Base-by-base conservation (phyloP, 2,329 filamentous ascomycete genomes). In the Pseudopyricularia cyperi region DNA sequence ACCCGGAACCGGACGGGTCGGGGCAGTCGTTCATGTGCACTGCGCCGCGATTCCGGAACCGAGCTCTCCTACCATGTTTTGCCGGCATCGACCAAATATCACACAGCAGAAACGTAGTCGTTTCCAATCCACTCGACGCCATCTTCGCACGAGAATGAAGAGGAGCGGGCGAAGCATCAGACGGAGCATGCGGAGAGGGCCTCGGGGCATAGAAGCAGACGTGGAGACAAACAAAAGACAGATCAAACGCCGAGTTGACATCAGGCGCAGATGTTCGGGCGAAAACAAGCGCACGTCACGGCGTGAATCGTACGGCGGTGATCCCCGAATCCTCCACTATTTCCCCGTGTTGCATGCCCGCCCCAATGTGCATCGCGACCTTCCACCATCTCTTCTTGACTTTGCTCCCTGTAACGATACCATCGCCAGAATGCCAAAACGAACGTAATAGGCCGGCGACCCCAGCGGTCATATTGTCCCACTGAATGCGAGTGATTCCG, bases 1-100 rank as follows among this genome's bases (percentile, higher is more conserved):
- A 72, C 0, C 48, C 48, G 0, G 56, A 56, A 0, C 59, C 56
- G 1, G 58, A 52, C 0, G 58, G 57, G 7, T 61, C 62, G 0
- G 58, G 53, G 2, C 68, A 47, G 19, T 71, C 68, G 35, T 69
- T 69, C 70, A 72, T 73, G 54, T 73, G 70, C 0, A 73, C 70
- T 3, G 62, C 59, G 0, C 71, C 71, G 2, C 61, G 59, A 68
- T 0, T 66, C 62, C 0, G 65, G 64, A 0, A 72, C 62, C 15
- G 60, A 56, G 2, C 56, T 67, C 54, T 72, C 70, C 0, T 48
- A 51, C 71, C 71, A 73, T 0, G 66, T 68, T 22, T 59, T 50
- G 3, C 71, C 70, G 4, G 60, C 56, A 19, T 73, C 68, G 2
- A 55, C 51, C 2, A 66, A 67, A 42, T 65, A 65, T 7, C 68